Evolutionary conservation across 2,329 filamentous ascomycete genomes (phyloP), one percentile per base, ranked within the genome.

Genomic region (Pseudopyrenochaeta lycopersici): DNA sequence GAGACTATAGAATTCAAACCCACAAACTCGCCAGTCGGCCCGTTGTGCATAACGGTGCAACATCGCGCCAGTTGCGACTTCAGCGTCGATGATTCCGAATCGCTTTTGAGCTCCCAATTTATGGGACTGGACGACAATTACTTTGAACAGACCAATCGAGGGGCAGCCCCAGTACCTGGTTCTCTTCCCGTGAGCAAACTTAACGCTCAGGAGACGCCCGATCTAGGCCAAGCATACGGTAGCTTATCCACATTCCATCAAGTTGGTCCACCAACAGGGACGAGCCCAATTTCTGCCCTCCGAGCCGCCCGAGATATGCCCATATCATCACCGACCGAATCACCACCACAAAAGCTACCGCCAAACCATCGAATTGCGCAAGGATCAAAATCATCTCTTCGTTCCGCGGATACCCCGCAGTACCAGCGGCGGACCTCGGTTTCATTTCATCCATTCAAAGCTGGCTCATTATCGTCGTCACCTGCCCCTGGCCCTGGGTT

Each of bases 381-480:
- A 55, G 77, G 76, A 7, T 82, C 77, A 61, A 85, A 79, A 67
- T 81, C 77, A 51, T 82, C 77, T 47, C 75, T 80, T 51, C 77
- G 80, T 33, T 80, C 80, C 7, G 76, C 79, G 35, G 86, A 90
- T 40, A 72, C 71, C 38, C 80, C 79, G 18, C 68, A 76, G 18
- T 78, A 84, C 42, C 83, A 83, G 47, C 85, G 92, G 64, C 86
- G 92, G 47, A 88, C 90, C 6, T 97, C 92, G 0, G 86, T 97
- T 18, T 96, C 91, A 0, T 97, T 97, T 67, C 91, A 96, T 65
- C 93, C 94, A 0, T 99, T 99, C 81, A 99, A 99, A 76, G 91
- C 93, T 12, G 94, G 94, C 10, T 96, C 94, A 1, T 81, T 98
- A n/a, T 96, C 93, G 2, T 92, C 90, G 3, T 97, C 93, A 4